Conservation (phyloP, 2,329 filamentous ascomycete genomes). For the Xylogone sp. region DNA sequence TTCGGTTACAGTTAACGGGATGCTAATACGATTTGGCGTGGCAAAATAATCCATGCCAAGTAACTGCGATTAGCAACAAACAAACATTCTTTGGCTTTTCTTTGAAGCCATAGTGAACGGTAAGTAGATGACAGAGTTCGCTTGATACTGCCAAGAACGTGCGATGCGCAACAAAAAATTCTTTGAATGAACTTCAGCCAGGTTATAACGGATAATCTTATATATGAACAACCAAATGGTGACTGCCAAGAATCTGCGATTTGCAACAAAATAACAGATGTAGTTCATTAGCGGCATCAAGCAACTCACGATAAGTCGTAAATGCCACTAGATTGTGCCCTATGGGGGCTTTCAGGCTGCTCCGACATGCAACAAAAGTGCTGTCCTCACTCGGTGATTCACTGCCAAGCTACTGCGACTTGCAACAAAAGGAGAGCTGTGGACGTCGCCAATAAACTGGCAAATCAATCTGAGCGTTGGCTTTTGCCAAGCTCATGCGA, state of each 20-base stretch:
- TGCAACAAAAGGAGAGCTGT: neutral
- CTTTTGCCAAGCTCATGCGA: neutral
- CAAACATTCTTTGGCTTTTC: no score
- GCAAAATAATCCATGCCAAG: no score
- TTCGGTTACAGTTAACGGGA: no score
- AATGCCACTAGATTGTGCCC: neutral
- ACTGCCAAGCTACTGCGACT: neutral
- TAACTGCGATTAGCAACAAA: no score
- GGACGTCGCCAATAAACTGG: neutral
- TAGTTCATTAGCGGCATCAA: no score
- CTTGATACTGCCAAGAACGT: no score
- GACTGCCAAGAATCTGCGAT: neutral
- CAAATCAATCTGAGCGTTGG: neutral
- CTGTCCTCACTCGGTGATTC: neutral
- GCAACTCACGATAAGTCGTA: neutral
- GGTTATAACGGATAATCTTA: no score
- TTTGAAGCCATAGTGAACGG: no score
- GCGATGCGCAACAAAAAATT: no score
- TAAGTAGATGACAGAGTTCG: no score
- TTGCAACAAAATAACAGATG: neutral
- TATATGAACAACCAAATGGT: neutral
- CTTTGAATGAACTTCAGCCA: no score
- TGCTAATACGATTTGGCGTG: no score
- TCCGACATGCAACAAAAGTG: neutral
- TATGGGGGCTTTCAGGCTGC: neutral